Conservation (phyloP, 2,329 filamentous ascomycete genomes). For the Karstenula rhodostoma region DNA sequence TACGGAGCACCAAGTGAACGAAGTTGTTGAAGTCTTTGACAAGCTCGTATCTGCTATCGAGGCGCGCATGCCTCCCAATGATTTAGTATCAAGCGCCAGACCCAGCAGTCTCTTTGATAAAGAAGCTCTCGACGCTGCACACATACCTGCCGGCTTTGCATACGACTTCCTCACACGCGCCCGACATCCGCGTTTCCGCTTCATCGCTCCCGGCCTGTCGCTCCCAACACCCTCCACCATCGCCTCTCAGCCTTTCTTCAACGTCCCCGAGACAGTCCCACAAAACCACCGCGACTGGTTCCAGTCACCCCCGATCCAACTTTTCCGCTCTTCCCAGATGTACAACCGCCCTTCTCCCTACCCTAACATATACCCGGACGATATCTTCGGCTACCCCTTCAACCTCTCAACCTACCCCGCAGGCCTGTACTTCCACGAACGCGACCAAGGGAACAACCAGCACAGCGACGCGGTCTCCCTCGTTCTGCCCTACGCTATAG, state of each 20-base stretch:
- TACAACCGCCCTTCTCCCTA: slow-evolving; percentile 9
- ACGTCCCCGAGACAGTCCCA: background rate
- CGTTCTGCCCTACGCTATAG: slow-evolving; percentile 29
- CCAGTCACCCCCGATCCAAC: slow-evolving; percentile 11
- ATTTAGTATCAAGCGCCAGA: background rate
- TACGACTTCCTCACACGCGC: slow-evolving; percentile 19
- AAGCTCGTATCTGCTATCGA: slow-evolving; percentile 25
- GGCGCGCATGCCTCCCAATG: slow-evolving; percentile 12
- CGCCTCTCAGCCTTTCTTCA: slow-evolving; percentile 18
- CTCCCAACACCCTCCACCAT: slow-evolving; percentile 15
- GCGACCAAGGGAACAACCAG: background rate
- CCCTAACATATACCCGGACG: background rate
- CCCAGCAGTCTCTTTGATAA: slow-evolving; percentile 13
- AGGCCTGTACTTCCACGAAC: slow-evolving; percentile 24
- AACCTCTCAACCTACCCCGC: slow-evolving; percentile 18
- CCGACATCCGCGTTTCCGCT: slow-evolving; percentile 23
- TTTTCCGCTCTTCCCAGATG: slow-evolving; percentile 15
- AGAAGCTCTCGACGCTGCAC: slow-evolving; percentile 7
- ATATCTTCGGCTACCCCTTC: slow-evolving; percentile 16
- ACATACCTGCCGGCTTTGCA: slow-evolving; percentile 19
- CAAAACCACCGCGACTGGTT: background rate
- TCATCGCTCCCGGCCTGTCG: slow-evolving; percentile 26
- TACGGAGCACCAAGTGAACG: slow-evolving; percentile 20
- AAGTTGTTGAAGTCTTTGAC: slow-evolving; percentile 22
- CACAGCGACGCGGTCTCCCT: slow-evolving; percentile 23